Conservation (phyloP, 352 stramenopile genomes). For the Thraustotheca clavata region DNA sequence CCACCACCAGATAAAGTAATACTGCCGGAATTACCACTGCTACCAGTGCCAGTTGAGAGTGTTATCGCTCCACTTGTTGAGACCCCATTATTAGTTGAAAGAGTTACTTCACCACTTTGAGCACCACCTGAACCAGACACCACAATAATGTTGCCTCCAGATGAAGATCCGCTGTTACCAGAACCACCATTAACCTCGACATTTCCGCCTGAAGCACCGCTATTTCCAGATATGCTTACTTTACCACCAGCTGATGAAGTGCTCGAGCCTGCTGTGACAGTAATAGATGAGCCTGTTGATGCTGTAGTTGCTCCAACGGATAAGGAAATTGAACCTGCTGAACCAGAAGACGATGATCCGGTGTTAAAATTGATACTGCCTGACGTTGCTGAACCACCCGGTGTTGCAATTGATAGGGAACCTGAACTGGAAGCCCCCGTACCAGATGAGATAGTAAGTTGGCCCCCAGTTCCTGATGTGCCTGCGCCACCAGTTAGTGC, state of each 20-base stretch:
- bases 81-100: constrained; percentile 6
- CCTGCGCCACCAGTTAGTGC: constrained; percentile 3
- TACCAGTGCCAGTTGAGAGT: constrained; percentile 7
- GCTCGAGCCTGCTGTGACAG: constrained; percentile 8
- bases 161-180: not conserved
- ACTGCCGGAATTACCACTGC: constrained; percentile 23
- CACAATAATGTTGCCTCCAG: constrained; percentile 4
- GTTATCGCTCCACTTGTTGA: constrained; percentile 7
- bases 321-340: not conserved
- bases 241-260: constrained; percentile 9
- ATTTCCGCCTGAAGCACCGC: constrained; percentile 8
- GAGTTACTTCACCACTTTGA: not conserved
- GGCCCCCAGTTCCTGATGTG: not conserved
- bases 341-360: constrained; percentile 6
- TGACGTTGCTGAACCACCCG: constrained; percentile 6
- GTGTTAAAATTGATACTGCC: constrained; percentile 7
- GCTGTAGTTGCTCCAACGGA: not conserved
- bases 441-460: constrained; percentile 1
- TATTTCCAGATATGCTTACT: constrained; percentile 1
- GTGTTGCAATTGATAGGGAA: not conserved
- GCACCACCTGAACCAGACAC: not conserved
- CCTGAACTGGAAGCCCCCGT: not conserved
- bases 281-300: not conserved
- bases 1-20: constrained; percentile 31
- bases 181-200: constrained; percentile 13